Conservation (phyloP, 768 basidiomycete species). For the Boletus insuetus region DNA sequence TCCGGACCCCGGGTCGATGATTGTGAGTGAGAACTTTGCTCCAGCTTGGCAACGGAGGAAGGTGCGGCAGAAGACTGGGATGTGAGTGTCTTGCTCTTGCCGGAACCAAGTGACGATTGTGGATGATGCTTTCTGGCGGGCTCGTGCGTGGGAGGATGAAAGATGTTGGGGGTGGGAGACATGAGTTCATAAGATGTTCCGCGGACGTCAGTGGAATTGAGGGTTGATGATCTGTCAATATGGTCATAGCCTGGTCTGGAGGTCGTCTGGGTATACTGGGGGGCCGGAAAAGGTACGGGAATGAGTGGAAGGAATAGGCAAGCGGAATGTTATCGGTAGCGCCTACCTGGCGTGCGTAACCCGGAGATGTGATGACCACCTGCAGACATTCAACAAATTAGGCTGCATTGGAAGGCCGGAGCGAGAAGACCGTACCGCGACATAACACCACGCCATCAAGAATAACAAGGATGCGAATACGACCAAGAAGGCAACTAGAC, state of each 20-base stretch:
- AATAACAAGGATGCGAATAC: conserved; percentile 61
- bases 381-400: conserved; percentile 25
- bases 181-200: conserved; percentile 29
- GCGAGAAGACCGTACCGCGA: conserved; percentile 47
- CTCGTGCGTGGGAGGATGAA: conserved; percentile 16
- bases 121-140: conserved; percentile 9
- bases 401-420: not conserved
- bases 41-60: conserved; percentile 14
- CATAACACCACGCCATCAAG: conserved; percentile 80
- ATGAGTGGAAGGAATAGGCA: conserved; percentile 3
- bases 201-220: conserved; percentile 23
- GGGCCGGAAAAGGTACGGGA: not conserved
- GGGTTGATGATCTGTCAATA: conserved; percentile 18
- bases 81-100: conserved; percentile 14
- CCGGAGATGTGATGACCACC: conserved; percentile 67
- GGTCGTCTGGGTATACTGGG: conserved; percentile 24
- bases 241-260: conserved; percentile 22
- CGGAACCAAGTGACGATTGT: conserved; percentile 23
- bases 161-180: conserved; percentile 13
- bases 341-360: conserved; percentile 64
- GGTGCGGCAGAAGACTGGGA: conserved; percentile 7
- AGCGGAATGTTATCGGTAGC: not conserved
- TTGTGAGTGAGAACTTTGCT: conserved; percentile 17
- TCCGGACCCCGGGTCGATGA: conserved; percentile 13
- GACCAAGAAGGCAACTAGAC: conserved; percentile 61